These are phyloP conservation scores for Aspergillus sp. DNA, from an alignment of 2,329 filamentous ascomycete species.

Conservation along the genomic window DNA sequence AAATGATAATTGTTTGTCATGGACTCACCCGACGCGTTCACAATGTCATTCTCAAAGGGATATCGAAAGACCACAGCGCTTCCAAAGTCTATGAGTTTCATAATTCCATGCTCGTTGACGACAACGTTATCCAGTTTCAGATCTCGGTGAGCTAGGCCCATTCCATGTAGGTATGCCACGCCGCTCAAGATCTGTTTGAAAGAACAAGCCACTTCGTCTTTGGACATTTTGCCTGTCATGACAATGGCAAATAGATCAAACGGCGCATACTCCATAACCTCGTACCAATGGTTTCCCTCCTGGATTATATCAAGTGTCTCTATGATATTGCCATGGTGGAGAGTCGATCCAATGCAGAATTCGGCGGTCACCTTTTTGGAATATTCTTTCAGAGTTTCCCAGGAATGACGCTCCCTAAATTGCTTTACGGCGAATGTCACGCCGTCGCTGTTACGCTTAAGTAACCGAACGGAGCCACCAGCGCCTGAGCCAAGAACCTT, in stretches of 20 bases:
- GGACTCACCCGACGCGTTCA: slow-evolving; percentile 72
- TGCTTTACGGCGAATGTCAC: slow-evolving; percentile 98
- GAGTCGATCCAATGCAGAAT: slow-evolving; percentile 94
- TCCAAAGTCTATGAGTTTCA: slow-evolving; percentile 99
- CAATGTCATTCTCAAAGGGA: slow-evolving; percentile 88
- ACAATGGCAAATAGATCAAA: slow-evolving; percentile 96
- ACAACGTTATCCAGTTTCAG: slow-evolving; percentile 97
- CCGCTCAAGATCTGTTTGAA: slow-evolving; percentile 95
- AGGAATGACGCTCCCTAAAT: slow-evolving; percentile 85
- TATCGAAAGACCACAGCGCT: slow-evolving; percentile 97
- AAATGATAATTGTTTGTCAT: background rate
- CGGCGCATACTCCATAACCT: slow-evolving; percentile 98
- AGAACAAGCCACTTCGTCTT: slow-evolving; percentile 84
- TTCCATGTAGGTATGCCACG: slow-evolving; percentile 89
- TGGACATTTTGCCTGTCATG: slow-evolving; percentile 96
- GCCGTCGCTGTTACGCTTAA: slow-evolving; percentile 90
- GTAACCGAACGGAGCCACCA: slow-evolving; percentile 87
- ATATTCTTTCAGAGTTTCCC: slow-evolving; percentile 93
- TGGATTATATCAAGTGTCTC: slow-evolving; percentile 96
- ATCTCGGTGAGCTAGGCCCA: slow-evolving; percentile 92
- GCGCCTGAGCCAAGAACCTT: slow-evolving; percentile 91
- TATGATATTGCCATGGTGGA: slow-evolving; percentile 97
- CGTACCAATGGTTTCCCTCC: slow-evolving; percentile 92
- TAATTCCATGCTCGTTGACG: slow-evolving; percentile 91
- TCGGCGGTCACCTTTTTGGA: slow-evolving; percentile 98